These are phyloP conservation scores for Trichoderma koningiopsis DNA, from an alignment of 2,329 filamentous ascomycete genomes.

Conservation along the genomic window DNA sequence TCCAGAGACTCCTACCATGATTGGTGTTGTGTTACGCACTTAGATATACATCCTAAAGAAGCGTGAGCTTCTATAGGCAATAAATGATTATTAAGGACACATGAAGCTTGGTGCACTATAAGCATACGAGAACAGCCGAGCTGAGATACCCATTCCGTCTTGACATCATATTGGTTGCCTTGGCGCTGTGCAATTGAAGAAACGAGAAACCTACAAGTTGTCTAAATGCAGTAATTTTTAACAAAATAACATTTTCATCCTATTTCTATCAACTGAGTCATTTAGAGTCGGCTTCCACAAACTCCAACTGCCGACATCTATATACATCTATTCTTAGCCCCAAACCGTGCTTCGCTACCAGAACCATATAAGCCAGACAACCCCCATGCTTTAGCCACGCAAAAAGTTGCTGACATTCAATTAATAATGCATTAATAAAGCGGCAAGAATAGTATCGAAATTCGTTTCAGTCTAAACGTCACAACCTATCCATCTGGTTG, in stretches of 20 bases:
- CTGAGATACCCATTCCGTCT: neutral
- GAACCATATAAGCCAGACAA: neutral
- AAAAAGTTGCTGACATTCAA: neutral
- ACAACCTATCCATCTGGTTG: neutral
- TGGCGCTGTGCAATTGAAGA: neutral
- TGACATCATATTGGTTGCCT: neutral
- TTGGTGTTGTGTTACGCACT: neutral
- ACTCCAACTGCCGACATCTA: neutral
- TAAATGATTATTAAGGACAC: too few relatives aligned
- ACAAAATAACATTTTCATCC: neutral
- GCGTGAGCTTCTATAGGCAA: neutral
- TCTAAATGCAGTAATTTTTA: neutral
- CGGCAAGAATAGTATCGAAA: neutral
- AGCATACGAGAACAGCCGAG: neutral
- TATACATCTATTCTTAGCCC: neutral
- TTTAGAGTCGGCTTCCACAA: neutral
- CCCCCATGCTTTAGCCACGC: neutral
- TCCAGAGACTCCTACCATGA: neutral
- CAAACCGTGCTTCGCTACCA: neutral
- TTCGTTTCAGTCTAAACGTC: neutral
- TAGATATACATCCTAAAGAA: neutral
- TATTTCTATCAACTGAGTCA: too few relatives aligned
- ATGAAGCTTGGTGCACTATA: neutral
- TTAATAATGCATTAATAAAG: constrained; percentile 10
- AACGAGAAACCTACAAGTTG: neutral